These are phyloP conservation scores for Didymella glomerata DNA, from an alignment of 2,329 filamentous ascomycete species.

Conservation along the genomic window DNA sequence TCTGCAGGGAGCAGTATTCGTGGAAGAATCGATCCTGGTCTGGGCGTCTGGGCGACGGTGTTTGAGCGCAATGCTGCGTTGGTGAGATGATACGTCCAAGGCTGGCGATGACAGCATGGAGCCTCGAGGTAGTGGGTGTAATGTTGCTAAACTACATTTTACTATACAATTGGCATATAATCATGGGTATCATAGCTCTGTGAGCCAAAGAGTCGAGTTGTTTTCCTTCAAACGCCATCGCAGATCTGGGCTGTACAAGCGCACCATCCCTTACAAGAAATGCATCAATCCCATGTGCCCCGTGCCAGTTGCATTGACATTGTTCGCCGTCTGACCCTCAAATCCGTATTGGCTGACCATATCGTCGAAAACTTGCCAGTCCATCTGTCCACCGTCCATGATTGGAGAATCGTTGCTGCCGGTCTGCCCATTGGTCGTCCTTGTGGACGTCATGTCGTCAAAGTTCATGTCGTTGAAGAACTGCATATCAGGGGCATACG, in stretches of 20 bases:
- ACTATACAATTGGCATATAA: conserved; percentile 7
- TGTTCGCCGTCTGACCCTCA: conserved; percentile 40
- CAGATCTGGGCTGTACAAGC: background rate
- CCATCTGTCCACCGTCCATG: conserved; percentile 53
- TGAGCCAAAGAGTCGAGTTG: conserved; percentile 11
- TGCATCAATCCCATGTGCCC: conserved; percentile 21
- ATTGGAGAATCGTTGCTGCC: conserved; percentile 30
- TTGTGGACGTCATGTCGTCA: conserved; percentile 28
- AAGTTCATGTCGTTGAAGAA: conserved; percentile 12
- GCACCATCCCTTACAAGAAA: conserved; percentile 6
- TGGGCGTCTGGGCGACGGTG: conserved; percentile 13
- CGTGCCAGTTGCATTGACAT: conserved; percentile 1
- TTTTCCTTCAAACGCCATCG: conserved; percentile 2
- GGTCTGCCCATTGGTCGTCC: conserved; percentile 19
- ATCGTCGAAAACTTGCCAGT: conserved; percentile 61
- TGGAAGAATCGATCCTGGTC: conserved; percentile 6
- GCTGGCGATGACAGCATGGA: background rate
- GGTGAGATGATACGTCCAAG: background rate
- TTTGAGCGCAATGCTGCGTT: background rate
- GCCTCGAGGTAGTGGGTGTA: background rate
- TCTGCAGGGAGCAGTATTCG: conserved; percentile 1
- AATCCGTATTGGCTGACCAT: conserved; percentile 58
- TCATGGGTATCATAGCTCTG: conserved; percentile 17
- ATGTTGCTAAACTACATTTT: conserved; percentile 2
- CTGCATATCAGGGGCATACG: conserved; percentile 2